A percentile compares a stretch with the other conserved stretches of the same genome.
These are phyloP conservation scores for Magnusiomyces sp. DNA, from an alignment of 1,139 yeast genomes.

Conservation along the genomic window DNA sequence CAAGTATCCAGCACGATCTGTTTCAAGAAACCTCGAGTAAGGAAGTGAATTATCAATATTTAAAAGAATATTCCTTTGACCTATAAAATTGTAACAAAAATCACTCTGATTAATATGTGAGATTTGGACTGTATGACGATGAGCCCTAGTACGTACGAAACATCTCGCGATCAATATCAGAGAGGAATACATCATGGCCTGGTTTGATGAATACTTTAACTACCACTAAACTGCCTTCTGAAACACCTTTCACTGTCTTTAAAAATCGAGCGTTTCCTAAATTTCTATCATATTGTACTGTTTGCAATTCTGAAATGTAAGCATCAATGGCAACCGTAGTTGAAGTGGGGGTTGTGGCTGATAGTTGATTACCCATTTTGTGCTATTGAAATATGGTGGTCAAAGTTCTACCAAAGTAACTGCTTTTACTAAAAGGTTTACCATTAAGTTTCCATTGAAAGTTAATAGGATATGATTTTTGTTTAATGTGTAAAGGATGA, in stretches of 20 bases:
- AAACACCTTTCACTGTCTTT: constrained; percentile 72
- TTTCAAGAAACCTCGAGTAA: constrained; percentile 67
- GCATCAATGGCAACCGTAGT: constrained; percentile 90
- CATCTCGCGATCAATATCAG: too few species aligned
- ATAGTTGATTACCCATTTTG: constrained; percentile 80
- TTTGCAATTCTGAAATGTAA: constrained; percentile 68
- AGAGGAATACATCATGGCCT: constrained; percentile 26
- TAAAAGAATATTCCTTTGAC: constrained; percentile 34
- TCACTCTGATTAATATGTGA: constrained; percentile 31
- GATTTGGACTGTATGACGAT: too few species aligned
- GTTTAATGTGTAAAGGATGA: too few species aligned
- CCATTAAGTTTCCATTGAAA: too few species aligned
- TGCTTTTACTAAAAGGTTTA: too few species aligned
- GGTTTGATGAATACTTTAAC: constrained; percentile 83
- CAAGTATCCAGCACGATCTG: constrained; percentile 86
- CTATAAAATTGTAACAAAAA: constrained; percentile 21
- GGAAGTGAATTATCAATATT: constrained; percentile 58
- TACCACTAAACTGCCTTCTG: constrained; percentile 57
- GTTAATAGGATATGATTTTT: too few species aligned
- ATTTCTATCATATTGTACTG: constrained; percentile 64
- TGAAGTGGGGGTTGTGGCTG: constrained; percentile 80
- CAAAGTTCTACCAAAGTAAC: too few species aligned
- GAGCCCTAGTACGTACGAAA: too few species aligned
- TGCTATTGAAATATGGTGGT: background rate
- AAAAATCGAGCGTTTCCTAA: constrained; percentile 72